These are phyloP conservation scores for Yamadazyma buinensis DNA, from an alignment of 1,139 yeast species.

Conservation along the genomic window DNA sequence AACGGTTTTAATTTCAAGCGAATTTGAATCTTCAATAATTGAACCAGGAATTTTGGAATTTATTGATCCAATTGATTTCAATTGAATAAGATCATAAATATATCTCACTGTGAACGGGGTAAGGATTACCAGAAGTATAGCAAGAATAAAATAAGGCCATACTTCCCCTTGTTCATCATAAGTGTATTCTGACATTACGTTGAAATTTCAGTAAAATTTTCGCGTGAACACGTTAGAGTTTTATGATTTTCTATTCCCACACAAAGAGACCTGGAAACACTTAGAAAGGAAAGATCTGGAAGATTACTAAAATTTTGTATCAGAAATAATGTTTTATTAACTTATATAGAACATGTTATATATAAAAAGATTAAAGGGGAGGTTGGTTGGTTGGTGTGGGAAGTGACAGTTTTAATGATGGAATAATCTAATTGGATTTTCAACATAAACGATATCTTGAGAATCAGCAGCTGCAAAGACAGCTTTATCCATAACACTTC, in stretches of 20 bases:
- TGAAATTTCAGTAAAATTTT: too few species aligned
- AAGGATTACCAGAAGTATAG: constrained; percentile 58
- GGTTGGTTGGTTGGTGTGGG: too few species aligned
- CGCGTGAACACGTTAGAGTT: neutral
- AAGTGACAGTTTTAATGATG: constrained; percentile 57
- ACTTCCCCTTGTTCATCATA: constrained; percentile 92
- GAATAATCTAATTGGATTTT: constrained; percentile 95
- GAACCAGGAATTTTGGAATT: constrained; percentile 31
- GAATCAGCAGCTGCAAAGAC: constrained; percentile 95
- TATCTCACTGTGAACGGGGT: constrained; percentile 65
- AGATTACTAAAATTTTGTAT: too few species aligned
- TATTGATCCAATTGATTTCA: constrained; percentile 18
- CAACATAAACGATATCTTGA: constrained; percentile 81
- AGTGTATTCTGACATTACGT: constrained; percentile 45
- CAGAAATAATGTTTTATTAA: too few species aligned
- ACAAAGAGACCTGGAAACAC: too few species aligned
- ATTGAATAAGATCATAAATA: constrained; percentile 23
- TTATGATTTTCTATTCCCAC: too few species aligned
- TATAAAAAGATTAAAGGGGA: too few species aligned
- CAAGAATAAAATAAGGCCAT: constrained; percentile 91
- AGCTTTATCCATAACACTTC: constrained; percentile 96
- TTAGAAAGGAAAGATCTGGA: too few species aligned
- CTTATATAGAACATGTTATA: too few species aligned
- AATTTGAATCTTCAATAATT: constrained; percentile 24
- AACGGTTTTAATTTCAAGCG: constrained; percentile 24